Base-by-base conservation (phyloP, 2,329 filamentous ascomycete genomes). In the Ascochyta rabiei region DNA sequence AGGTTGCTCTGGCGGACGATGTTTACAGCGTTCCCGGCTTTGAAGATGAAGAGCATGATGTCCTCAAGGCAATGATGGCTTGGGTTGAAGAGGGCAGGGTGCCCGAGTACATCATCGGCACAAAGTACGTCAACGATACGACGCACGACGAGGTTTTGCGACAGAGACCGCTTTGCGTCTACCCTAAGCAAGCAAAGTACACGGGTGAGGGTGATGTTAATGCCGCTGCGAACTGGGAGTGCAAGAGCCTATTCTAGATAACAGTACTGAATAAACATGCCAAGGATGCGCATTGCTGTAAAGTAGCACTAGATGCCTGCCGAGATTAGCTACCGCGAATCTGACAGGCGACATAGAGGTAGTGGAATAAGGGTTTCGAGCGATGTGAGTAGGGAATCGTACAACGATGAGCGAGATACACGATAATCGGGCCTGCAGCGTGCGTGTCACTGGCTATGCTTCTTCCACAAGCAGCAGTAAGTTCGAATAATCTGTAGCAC, bases 31-130 rank as follows among this genome's bases (percentile, higher is more conserved):
- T 68, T 1, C 69, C 69, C 10, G 67, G 68, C 0, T 72, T 68
- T 18, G 56, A 63, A 24, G 71, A 79, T 23, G 68, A 74, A 0
- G 61, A 77, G n/a, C 67, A 76, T 15, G 82, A 82, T 30, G 74
- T 79, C 0, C 60, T 83, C 28, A 66, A 78, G 9, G 76, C 79
- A 0, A 70, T 83, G 26, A 77, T 81, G 34, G 68, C 68, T 4
- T 81, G 79, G 79, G 78, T 81, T 3, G 79, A 73, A 48, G 50
- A 72, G 13, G 71, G 66, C 3, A 52, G 61, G 3, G 76, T 74
- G 0, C 80, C 81, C 0, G 75, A 78, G 2, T 63, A 69, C 24
- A 58, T 74, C n/a, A 59, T 68, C 18, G 71, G 56, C 4, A 71
- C 68, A 0, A 72, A 70, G 56, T 71, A 64, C 41, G 60, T 57